Conservation (phyloP, 768 basidiomycete genomes). For the Boletus fagicola region DNA sequence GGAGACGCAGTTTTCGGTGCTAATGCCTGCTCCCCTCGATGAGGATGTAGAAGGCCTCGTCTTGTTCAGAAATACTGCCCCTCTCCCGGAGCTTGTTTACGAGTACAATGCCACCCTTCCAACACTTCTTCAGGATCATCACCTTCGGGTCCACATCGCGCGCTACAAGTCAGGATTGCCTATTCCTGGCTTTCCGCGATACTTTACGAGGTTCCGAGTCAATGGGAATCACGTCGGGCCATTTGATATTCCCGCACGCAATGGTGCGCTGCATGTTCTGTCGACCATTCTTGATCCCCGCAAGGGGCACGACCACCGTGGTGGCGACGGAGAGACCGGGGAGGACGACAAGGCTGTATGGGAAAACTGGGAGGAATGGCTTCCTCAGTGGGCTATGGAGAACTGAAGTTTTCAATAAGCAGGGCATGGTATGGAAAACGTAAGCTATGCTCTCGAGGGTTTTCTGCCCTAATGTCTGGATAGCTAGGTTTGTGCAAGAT, state of each 20-base stretch:
- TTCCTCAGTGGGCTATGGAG: conserved; percentile 15
- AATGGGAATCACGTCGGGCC: conserved; percentile 5
- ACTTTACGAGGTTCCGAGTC: conserved; percentile 13
- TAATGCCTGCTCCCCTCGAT: background rate
- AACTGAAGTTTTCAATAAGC: background rate
- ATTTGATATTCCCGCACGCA: conserved; percentile 15
- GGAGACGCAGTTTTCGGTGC: background rate
- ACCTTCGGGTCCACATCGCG: conserved; percentile 5
- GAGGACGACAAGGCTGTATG: background rate
- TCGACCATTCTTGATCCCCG: conserved; percentile 13
- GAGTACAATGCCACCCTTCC: conserved; percentile 13
- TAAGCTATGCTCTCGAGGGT: background rate
- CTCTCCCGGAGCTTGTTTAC: conserved; percentile 7
- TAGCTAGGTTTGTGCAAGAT: background rate
- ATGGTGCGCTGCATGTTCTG: conserved; percentile 14
- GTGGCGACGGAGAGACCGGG: background rate
- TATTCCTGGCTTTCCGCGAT: background rate
- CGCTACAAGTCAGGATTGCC: conserved; percentile 11
- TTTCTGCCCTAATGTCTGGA: background rate
- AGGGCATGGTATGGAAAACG: background rate
- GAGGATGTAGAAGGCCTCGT: background rate
- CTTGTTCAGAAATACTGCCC: background rate
- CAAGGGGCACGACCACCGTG: background rate
- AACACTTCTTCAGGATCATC: conserved; percentile 10
- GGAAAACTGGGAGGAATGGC: conserved; percentile 17